Evolutionary conservation across 495 filamentous ascomycete genomes (phyloP), one percentile per base, ranked within the genome.

Genomic region (Trypethelium eluteriae): DNA sequence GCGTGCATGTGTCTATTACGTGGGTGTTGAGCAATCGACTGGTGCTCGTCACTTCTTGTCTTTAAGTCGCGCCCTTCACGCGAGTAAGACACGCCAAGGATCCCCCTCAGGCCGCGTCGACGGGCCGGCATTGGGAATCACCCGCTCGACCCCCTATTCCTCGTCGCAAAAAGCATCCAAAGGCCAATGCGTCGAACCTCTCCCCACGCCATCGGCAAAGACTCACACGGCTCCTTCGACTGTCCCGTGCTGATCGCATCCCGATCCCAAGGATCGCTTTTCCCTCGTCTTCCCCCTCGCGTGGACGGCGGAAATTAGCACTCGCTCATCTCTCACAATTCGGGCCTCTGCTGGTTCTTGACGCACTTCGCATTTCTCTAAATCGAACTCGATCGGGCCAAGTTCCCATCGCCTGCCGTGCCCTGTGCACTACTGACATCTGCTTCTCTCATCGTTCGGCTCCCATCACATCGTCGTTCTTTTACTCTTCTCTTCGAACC

Each of bases 11-110:
- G 32, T 32, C 10, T 18, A 10, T n/a, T 53, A 5, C 10, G 11
- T 5, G 12, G 5, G 18, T 18, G n/a, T n/a, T 14, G 6, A 5
- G 53, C 53, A 59, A 7, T 59, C 32, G 53, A 7, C 32, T 59
- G 53, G 36, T 59, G 25, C 25, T 7, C 53, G 53, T 59, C 25
- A 4, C 53, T 59, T 34, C 14, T 59, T 3, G 32, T 0, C 53
- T 59, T 18, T 18, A 32, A 4, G 7, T 6, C 18, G 53, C 53
- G 36, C 53, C 25, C 25, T 25, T 25, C 6, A 59, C 53, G 53
- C 53, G 53, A 59, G 53, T 59, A 11, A 59, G 53, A 59, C 53
- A 32, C 53, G 53, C 53, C 7, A 44, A 7, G 41, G 41, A 14
- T 7, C 41, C 14, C 53, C 53, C 18, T 18, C 18, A 59, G 53